phyloP scores from a whole-genome alignment of 2,329 filamentous ascomycete species.

The Diaporthe sp. region DNA sequence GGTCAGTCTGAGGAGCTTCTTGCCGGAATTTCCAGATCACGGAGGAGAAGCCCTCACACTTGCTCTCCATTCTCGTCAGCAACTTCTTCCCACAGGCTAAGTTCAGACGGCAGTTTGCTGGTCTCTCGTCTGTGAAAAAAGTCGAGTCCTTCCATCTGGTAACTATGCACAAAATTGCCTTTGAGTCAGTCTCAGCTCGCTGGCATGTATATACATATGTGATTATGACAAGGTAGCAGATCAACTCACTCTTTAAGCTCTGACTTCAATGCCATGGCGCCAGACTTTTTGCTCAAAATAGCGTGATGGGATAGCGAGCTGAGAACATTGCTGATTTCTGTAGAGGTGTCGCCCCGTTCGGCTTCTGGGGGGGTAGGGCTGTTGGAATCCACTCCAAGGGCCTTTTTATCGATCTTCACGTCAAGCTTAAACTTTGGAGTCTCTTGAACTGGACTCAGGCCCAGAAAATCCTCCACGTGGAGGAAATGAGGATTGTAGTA shows the following conservation, averaged over 20 bases:
- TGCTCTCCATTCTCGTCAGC: neutral
- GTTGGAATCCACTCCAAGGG: neutral
- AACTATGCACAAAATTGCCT: neutral
- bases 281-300: neutral
- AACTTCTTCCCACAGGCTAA: neutral
- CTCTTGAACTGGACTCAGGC: neutral
- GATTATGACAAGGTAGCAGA: neutral
- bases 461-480: neutral
- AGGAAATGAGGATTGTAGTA: neutral
- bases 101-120: neutral
- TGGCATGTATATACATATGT: no score
- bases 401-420: no score
- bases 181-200: neutral
- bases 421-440: neutral
- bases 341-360: neutral
- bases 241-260: neutral
- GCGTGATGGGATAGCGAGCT: neutral
- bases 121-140: neutral
- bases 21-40: no score
- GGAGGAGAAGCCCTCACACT: neutral
- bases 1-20: neutral
- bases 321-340: neutral
- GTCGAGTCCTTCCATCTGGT: constrained; percentile 5
- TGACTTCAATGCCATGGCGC: neutral
- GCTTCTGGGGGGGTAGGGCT: neutral